These are phyloP conservation scores for Epichloe brachyelytri DNA, from an alignment of 2,329 filamentous ascomycete genomes.

Conservation along the genomic window DNA sequence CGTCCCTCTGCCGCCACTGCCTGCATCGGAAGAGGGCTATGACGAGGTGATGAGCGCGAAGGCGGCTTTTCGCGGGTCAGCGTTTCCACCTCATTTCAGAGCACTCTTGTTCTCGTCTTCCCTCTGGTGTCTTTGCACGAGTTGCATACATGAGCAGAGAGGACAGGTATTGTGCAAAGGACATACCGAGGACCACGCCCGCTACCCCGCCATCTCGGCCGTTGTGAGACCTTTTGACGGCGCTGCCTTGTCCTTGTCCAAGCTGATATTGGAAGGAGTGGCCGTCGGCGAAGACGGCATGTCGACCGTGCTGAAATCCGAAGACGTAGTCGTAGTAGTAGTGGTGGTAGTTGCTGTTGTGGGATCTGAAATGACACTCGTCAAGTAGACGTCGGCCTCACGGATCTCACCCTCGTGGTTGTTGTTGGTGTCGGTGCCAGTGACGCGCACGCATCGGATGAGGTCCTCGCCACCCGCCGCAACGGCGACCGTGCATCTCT, in stretches of 20 bases:
- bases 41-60: background rate
- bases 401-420: background rate
- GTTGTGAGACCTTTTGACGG: background rate
- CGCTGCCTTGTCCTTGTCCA: background rate
- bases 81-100: background rate
- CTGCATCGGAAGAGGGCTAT: background rate
- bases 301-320: too few relatives aligned
- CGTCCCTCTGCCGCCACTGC: background rate
- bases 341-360: background rate
- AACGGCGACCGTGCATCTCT: background rate
- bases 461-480: background rate
- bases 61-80: background rate
- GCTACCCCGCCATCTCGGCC: background rate
- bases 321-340: background rate
- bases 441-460: background rate
- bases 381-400: background rate
- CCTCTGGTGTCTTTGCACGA: background rate
- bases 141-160: too few relatives aligned
- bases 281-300: background rate
- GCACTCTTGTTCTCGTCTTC: background rate
- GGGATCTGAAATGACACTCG: background rate
- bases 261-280: background rate
- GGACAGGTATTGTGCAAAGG: background rate
- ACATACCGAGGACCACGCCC: background rate
- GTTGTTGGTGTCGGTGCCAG: background rate